A percentile compares a stretch with the other conserved stretches of the same genome.
Evolutionary conservation across 306 rosid species (phyloP).

Genomic region (Neltuma alba): DNA sequence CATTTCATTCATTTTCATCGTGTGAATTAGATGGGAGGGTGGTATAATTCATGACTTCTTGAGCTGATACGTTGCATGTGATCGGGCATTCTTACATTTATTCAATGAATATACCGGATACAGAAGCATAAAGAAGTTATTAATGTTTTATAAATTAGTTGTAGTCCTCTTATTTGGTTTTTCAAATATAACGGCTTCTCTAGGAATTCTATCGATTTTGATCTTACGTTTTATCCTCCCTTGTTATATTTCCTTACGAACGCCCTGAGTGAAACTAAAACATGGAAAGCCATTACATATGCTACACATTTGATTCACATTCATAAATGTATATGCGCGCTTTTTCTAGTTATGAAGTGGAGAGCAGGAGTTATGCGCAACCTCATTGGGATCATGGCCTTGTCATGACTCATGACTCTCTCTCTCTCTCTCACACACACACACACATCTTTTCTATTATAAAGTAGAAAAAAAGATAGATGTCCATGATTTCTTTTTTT

Average conservation of each 20-base stretch:
- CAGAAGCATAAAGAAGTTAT: constrained; percentile 17
- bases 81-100: not conserved
- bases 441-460: not conserved
- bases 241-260: constrained; percentile 25
- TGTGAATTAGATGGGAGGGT: not conserved
- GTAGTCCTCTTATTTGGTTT: not conserved
- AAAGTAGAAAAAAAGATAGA: not conserved
- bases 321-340: not conserved
- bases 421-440: not conserved
- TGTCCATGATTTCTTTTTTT: not conserved
- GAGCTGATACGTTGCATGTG: not conserved
- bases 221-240: constrained; percentile 21
- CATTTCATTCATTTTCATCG: not conserved
- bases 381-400: constrained; percentile 1
- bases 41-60: not conserved
- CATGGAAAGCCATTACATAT: constrained; percentile 1
- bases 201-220: constrained; percentile 18
- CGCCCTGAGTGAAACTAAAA: constrained; percentile 9
- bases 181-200: not conserved
- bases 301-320: not conserved
- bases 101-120: not conserved
- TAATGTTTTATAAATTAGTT: not conserved
- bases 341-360: constrained; percentile 18
- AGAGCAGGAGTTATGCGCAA: not conserved
- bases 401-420: not conserved